Conservation (phyloP, 352 stramenopile genomes). For the Paralagenidium karlingii region DNA sequence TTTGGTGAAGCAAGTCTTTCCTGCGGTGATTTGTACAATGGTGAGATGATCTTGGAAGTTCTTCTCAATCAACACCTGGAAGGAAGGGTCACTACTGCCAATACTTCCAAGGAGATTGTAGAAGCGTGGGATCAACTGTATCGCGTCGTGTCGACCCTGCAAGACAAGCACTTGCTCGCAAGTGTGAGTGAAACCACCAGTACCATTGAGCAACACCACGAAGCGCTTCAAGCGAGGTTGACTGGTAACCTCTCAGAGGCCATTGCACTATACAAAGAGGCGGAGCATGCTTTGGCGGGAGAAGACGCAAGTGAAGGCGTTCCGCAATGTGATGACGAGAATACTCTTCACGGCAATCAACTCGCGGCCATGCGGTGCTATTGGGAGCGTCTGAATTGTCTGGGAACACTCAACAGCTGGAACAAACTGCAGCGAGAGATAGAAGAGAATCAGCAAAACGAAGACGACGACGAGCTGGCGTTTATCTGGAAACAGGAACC, state of each 20-base stretch:
- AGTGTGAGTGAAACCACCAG: slow-evolving; percentile 37
- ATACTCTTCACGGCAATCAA: slow-evolving; percentile 9
- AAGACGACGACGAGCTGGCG: slow-evolving; percentile 5
- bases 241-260: slow-evolving; percentile 55
- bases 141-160: slow-evolving; percentile 46
- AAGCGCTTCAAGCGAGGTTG: slow-evolving; percentile 48
- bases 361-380: slow-evolving; percentile 40
- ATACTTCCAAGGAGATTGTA: slow-evolving; percentile 11
- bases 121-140: slow-evolving; percentile 59
- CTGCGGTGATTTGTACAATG: slow-evolving; percentile 38
- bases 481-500: slow-evolving; percentile 46
- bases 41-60: slow-evolving; percentile 56
- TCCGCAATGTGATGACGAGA: too few relatives aligned
- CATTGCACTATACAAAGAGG: slow-evolving; percentile 59
- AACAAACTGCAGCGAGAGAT: slow-evolving; percentile 38
- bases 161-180: slow-evolving; percentile 54
- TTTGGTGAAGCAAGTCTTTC: slow-evolving; percentile 46
- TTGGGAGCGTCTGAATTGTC: slow-evolving; percentile 47
- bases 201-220: slow-evolving; percentile 34
- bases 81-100: slow-evolving; percentile 1
- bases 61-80: slow-evolving; percentile 19
- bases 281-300: slow-evolving; percentile 23
- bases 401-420: slow-evolving; percentile 64
- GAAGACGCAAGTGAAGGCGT: slow-evolving; percentile 31
- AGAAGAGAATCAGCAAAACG: neutral